phyloP scores from a whole-genome alignment of 2,329 filamentous ascomycete genomes.

The Hirsutella minnesotensis region DNA sequence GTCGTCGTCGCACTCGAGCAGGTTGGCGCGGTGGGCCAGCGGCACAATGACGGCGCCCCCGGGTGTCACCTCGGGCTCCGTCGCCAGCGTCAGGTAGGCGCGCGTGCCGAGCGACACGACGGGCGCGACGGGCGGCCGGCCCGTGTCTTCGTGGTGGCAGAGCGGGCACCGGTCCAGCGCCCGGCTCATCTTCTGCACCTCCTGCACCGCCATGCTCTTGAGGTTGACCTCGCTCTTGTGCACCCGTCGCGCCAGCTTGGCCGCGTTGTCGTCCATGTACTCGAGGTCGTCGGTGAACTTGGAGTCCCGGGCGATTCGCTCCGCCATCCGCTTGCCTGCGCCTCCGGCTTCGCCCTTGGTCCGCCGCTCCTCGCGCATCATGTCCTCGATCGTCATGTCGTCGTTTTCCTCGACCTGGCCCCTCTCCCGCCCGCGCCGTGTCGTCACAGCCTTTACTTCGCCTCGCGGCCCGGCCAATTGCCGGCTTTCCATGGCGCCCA shows the following conservation, averaged over 20 bases:
- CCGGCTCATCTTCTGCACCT: constrained; percentile 81
- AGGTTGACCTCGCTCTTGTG: constrained; percentile 82
- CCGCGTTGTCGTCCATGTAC: constrained; percentile 94
- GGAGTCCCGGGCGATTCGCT: constrained; percentile 84
- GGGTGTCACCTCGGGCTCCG: constrained; percentile 74
- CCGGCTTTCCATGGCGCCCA: constrained; percentile 81
- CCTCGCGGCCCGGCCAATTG: constrained; percentile 63
- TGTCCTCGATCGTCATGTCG: constrained; percentile 92
- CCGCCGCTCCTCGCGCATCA: constrained; percentile 87
- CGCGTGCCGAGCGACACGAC: constrained; percentile 77
- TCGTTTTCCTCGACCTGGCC: constrained; percentile 83
- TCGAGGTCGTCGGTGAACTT: constrained; percentile 90
- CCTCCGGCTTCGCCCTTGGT: constrained; percentile 68
- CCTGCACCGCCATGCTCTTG: constrained; percentile 73
- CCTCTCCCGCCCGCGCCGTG: constrained; percentile 71
- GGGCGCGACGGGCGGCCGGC: constrained; percentile 67
- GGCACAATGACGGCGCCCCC: constrained; percentile 84
- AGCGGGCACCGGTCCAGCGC: constrained; percentile 81
- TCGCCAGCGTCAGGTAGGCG: constrained; percentile 78
- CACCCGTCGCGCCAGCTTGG: constrained; percentile 74
- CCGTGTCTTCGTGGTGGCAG: constrained; percentile 78
- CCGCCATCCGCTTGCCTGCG: constrained; percentile 72
- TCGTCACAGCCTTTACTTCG: constrained; percentile 70
- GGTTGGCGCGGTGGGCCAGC: constrained; percentile 73
- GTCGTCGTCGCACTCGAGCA: constrained; percentile 96